Base-by-base conservation (phyloP, 2,329 filamentous ascomycete genomes). In the Botrytis deweyae region DNA sequence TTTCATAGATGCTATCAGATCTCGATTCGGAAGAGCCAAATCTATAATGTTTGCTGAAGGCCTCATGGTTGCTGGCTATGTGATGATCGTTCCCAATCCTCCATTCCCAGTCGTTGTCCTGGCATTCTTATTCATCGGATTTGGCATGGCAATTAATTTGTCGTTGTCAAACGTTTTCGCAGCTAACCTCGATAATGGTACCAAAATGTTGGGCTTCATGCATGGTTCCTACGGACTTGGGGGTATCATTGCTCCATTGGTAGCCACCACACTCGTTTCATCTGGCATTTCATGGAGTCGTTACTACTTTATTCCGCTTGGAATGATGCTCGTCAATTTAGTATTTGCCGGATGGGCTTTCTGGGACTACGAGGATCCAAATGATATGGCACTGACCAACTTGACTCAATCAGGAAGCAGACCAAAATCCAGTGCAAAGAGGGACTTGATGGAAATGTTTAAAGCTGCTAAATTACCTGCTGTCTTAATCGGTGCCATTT, bases 401-500 rank as follows among this genome's bases (percentile, higher is more conserved):
- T 77, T 82, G 70, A 82, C 85, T 18, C 80, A 83, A 20, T 86
- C 77, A 42, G 74, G 65, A 46, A 36, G 73, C 76, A 55, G 29
- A 10, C 78, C 79, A 14, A 64, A 79, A 82, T 61, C 76, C 85
- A 72, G 61, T 65, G 52, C 76, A 14, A 77, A 78, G 70, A 84
- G 83, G 69, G 85, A 82, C n/a, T 77, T 81, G 12, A 55, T 74
- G 14, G 75, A 70, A 38, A 74, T 88, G 85, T 78, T 87, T 66
- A 76, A 87, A 79, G 84, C 84, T 75, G 81, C 87, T 80, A 83
- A 84, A 82, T 79, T 85, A 84, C 81, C 88, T 64, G 78, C 76
- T 7, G 93, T 94, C 0, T 82, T 96, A 1, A 86, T 96, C 0
- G 92, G 93, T 4, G 91, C 93, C 0, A 81, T 93, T 16, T 96